These are phyloP conservation scores for Poterioochromonas sp. DNA, from an alignment of 352 stramenopile genomes.

Conservation along the genomic window DNA sequence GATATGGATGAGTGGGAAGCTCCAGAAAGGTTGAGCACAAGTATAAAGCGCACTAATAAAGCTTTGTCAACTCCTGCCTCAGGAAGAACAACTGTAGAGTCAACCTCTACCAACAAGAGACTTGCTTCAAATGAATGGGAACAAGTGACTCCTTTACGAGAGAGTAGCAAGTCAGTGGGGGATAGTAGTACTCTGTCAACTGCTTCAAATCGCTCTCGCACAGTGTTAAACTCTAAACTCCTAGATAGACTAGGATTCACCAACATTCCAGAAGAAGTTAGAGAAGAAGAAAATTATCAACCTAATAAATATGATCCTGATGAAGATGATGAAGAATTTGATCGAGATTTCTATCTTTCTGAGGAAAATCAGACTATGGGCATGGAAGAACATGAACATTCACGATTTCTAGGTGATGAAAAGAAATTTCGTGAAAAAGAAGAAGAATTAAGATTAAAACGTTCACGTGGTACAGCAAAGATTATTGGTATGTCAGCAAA, in stretches of 20 bases:
- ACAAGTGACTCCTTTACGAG: background rate
- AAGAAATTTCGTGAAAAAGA: conserved; percentile 80
- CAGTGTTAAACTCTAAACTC: background rate
- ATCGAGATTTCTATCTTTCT: conserved; percentile 87
- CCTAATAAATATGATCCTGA: background rate
- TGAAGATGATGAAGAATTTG: conserved; percentile 72
- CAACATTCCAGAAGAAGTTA: background rate
- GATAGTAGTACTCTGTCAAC: background rate
- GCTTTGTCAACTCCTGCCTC: background rate
- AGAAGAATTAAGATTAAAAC: conserved; percentile 64
- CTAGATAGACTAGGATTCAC: background rate
- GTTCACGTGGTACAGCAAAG: conserved; percentile 64
- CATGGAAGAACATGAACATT: conserved; percentile 44
- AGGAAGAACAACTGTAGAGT: background rate
- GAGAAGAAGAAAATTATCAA: conserved; percentile 23
- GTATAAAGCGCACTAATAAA: background rate
- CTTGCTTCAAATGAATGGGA: background rate
- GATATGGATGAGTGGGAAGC: conserved; percentile 40
- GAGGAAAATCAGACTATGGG: conserved; percentile 56
- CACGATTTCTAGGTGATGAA: conserved; percentile 75
- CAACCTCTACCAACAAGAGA: background rate
- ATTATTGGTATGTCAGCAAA: conserved; percentile 72
- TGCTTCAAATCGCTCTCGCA: background rate
- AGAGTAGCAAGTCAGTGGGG: background rate
- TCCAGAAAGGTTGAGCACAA: conserved; percentile 32